Percentiles rank a stretch among this genome's conserved stretches.
Conservation (phyloP, 495 filamentous ascomycete genomes). For the Hypoxylon crocopeplum region DNA sequence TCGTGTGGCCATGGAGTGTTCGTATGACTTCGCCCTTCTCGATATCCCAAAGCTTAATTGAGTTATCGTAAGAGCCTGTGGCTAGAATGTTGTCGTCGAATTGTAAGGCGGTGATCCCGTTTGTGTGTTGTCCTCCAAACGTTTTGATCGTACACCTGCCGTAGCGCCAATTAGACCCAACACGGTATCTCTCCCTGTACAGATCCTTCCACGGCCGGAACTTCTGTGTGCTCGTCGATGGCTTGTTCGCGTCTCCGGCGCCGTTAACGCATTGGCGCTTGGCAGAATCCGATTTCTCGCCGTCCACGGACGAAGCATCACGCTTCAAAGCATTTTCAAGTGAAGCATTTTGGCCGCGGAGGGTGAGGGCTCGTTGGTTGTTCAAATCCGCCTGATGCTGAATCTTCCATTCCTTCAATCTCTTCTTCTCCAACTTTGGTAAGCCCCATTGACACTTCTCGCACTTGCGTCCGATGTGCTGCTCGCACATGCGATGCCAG, state of each 20-base stretch:
- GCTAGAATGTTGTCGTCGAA: conserved; percentile 93
- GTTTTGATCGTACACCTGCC: conserved; percentile 81
- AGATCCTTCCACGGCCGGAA: conserved; percentile 52
- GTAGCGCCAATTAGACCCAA: conserved; percentile 96
- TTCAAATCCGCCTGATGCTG: conserved; percentile 66
- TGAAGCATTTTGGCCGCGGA: conserved; percentile 5
- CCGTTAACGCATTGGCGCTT: conserved; percentile 59
- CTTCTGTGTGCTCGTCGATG: conserved; percentile 36
- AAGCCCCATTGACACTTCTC: conserved; percentile 97
- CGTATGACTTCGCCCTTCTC: conserved; percentile 84
- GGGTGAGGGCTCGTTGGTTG: conserved; percentile 28
- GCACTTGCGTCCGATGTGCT: conserved; percentile 91
- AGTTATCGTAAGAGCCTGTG: conserved; percentile 93
- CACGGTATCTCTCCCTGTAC: conserved; percentile 85
- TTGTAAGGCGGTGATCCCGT: conserved; percentile 95
- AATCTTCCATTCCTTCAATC: conserved; percentile 84
- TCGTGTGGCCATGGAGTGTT: conserved; percentile 80
- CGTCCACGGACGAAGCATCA: conserved; percentile 34
- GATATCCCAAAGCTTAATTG: conserved; percentile 95
- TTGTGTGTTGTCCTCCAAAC: conserved; percentile 82
- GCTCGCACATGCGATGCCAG: conserved; percentile 99
- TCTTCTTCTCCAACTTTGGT: conserved; percentile 85
- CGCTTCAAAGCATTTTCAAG: conserved; percentile 40
- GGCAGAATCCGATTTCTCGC: conserved; percentile 36
- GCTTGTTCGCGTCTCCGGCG: conserved; percentile 9